Evolutionary conservation across 139 green algal genomes (phyloP).

Genomic region (Micromonas commoda): DNA sequence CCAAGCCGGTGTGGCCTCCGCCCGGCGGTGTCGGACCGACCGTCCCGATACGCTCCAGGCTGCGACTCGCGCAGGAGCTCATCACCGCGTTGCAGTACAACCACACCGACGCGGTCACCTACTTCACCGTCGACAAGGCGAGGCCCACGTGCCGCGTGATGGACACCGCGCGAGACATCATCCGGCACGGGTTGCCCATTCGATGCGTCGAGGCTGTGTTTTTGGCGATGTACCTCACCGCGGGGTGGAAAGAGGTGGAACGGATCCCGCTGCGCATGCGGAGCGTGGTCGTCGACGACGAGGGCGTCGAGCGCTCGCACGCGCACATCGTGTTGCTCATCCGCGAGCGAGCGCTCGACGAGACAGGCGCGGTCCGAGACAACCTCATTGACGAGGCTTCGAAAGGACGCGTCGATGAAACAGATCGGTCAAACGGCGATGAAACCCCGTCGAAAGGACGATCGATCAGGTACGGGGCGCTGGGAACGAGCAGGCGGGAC

Average conservation of each 20-base stretch:
- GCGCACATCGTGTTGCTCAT: conserved; percentile 32
- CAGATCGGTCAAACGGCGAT: too few relatives aligned
- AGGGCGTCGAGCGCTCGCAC: conserved; percentile 4
- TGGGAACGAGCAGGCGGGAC: conserved; percentile 17
- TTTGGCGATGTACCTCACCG: conserved; percentile 32
- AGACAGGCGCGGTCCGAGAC: neutral
- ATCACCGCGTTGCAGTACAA: conserved; percentile 27
- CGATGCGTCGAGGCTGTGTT: conserved; percentile 41
- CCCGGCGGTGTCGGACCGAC: neutral
- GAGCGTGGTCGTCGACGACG: neutral
- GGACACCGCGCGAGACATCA: conserved; percentile 29
- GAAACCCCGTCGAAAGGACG: too few relatives aligned
- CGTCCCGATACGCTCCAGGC: neutral
- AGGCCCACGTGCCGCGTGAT: conserved; percentile 13
- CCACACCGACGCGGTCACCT: conserved; percentile 15
- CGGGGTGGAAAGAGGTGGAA: conserved; percentile 29
- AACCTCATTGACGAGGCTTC: too few relatives aligned
- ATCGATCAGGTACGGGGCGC: conserved; percentile 17
- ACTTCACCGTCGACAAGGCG: conserved; percentile 36
- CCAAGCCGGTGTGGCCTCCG: neutral
- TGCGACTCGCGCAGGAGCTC: neutral
- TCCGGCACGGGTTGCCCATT: conserved; percentile 31
- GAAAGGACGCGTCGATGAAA: too few relatives aligned
- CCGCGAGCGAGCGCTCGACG: neutral
- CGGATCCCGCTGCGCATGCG: conserved; percentile 31